Percentiles rank a stretch among this genome's conserved stretches.
Evolutionary conservation across 768 basidiomycete species (phyloP).

Genomic region (Boletus reticulatus): DNA sequence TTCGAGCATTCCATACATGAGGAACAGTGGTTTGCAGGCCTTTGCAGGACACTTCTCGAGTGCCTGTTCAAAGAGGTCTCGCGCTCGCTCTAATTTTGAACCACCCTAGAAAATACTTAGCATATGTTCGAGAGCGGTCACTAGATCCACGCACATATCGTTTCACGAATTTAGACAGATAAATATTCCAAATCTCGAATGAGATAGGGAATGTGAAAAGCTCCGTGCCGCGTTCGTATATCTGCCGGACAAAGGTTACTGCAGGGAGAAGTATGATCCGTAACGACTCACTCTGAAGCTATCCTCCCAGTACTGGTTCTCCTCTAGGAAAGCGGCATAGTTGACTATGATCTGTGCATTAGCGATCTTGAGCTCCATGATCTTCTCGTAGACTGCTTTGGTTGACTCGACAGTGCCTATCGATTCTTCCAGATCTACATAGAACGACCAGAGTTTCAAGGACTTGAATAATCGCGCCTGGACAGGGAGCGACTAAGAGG

Average conservation of each 20-base stretch:
- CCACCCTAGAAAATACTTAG: conserved; percentile 60
- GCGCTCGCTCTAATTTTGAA: conserved; percentile 89
- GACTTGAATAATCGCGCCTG: conserved; percentile 96
- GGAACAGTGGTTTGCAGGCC: conserved; percentile 90
- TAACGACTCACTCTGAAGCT: conserved; percentile 86
- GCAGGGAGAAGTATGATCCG: background rate
- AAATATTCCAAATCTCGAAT: conserved; percentile 99
- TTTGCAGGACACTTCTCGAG: conserved; percentile 95
- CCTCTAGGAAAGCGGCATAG: conserved; percentile 95
- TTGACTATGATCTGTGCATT: conserved; percentile 98
- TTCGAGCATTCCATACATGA: conserved; percentile 95
- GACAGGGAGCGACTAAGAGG: conserved; percentile 66
- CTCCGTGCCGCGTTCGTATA: conserved; percentile 96
- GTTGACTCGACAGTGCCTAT: conserved; percentile 91
- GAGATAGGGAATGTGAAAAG: conserved; percentile 97
- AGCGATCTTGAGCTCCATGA: conserved; percentile 93
- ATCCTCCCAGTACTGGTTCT: conserved; percentile 98
- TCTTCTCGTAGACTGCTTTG: conserved; percentile 94
- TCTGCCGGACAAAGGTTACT: conserved; percentile 40
- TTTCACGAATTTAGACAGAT: conserved; percentile 93
- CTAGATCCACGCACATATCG: conserved; percentile 70
- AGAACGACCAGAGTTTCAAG: conserved; percentile 98
- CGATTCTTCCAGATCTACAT: conserved; percentile 95
- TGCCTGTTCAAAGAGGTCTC: conserved; percentile 97
- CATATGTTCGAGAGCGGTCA: background rate